A percentile compares a stretch with the other conserved stretches of the same genome.
These are phyloP conservation scores for Amyloporia xantha DNA, from an alignment of 768 basidiomycete species.

Conservation along the genomic window DNA sequence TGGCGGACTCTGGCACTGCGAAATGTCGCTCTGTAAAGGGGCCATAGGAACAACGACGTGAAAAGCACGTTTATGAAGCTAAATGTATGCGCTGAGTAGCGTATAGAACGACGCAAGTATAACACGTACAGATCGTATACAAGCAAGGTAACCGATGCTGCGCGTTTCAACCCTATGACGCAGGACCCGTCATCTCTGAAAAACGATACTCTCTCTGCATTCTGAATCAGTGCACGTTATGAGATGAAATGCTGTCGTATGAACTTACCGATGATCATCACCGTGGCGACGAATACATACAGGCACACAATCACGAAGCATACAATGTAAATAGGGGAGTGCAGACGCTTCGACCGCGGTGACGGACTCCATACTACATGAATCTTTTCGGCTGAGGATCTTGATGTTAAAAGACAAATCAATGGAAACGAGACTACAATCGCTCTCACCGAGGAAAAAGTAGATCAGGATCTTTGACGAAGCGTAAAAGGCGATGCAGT, in stretches of 20 bases:
- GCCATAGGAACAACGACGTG: slow-evolving; percentile 41
- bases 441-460: slow-evolving; percentile 34
- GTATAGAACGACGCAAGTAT: not conserved
- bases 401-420: not conserved
- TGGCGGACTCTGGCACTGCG: slow-evolving; percentile 28
- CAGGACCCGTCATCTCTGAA: slow-evolving; percentile 34
- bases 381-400: slow-evolving; percentile 39
- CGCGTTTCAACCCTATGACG: slow-evolving; percentile 39
- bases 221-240: not conserved
- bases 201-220: slow-evolving; percentile 31
- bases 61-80: slow-evolving; percentile 32
- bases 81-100: not conserved
- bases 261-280: slow-evolving; percentile 32
- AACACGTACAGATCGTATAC: slow-evolving; percentile 40
- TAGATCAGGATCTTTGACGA: slow-evolving; percentile 42
- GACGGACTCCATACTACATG: slow-evolving; percentile 40
- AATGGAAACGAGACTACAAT: not conserved
- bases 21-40: slow-evolving; percentile 32
- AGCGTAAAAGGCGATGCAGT: slow-evolving; percentile 37
- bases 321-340: slow-evolving; percentile 35
- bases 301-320: slow-evolving; percentile 31
- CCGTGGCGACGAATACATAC: slow-evolving; percentile 34
- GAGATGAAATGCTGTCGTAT: not conserved
- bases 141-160: slow-evolving; percentile 38
- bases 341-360: slow-evolving; percentile 25